Base-by-base conservation (phyloP, 352 stramenopile species). In the Globisporangium iwayamae region DNA sequence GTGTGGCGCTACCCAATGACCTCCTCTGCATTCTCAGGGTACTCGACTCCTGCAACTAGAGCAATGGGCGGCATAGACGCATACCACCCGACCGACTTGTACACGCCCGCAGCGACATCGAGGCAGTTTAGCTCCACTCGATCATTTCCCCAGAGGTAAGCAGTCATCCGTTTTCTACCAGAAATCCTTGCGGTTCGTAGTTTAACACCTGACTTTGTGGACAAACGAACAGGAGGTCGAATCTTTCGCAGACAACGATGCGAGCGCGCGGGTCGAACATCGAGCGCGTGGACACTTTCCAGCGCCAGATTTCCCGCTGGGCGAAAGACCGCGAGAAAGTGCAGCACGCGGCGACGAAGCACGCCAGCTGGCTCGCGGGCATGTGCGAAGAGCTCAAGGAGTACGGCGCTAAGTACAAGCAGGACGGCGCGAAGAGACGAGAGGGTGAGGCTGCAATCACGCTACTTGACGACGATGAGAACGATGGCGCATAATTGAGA, bases 261-360 rank as follows among this genome's bases (percentile, higher is more conserved):
- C 62, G 50, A 32, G 18, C 55, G 46, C 45, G 43, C 7, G 18
- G 22, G 34, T 65, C 38, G n/a, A 52, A 45, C 63, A 68, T 8
- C 0, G 64, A 74, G 20, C 63, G 68, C 52, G 56, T 66, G 18
- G 59, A 56, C 10, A 47, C 78, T 4, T 82, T 81, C 55, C 79
- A 89, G 58, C 79, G 78, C n/a, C 79, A 85, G 61, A 75, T 87
- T 56, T 84, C 78, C 13, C 76, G 72, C 20, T 90, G 79, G 78
- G 77, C 79, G 30, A 72, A 73, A 69, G 79, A 80, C 32, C 81
- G 79, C 11, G 73, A 87, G 60, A 76, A 76, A 50, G 71, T 88
- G 55, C 79, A 90, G 34, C 71, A 87, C 47, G 79, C 79, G 3
- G 81, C 81, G 56, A 88, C 79, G 8, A 74, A 63, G 50, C 81